Base-by-base conservation (phyloP, 1,284 basidiomycete species). In the Rhodotorula sp. region DNA sequence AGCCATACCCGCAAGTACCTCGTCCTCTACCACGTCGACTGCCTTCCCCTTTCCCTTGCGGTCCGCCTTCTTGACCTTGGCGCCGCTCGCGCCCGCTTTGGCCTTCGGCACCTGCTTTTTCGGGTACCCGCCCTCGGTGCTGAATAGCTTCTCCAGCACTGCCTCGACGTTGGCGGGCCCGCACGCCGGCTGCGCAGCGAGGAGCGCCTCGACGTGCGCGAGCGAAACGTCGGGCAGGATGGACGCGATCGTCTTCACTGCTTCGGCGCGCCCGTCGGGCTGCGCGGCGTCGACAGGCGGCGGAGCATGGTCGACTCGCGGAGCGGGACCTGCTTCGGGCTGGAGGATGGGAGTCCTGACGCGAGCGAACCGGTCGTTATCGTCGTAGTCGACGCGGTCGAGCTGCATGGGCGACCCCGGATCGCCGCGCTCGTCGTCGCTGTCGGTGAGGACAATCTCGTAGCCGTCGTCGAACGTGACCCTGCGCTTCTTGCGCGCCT, bases 221-320 rank as follows among this genome's bases (percentile, higher is more conserved):
- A 66, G 70, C 14, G 44, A 42, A 34, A 76, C 65, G 66, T 74
- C 74, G 52, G 74, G 74, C n/a, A 76, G 60, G 66, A 76, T 70
- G 49, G 63, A 19, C 57, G 58, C n/a, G 34, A 76, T 42, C 0
- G 72, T 63, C 7, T 48, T 21, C 57, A 70, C 41, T 4, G 50
- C 46, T 1, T 44, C 44, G 27, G 66, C 63, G 27, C 67, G 41
- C 13, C 34, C 48, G 25, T 54, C 27, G 25, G 19, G n/a, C 19
- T n/a, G 7, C 34, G 34, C n/a, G 61, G 19, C 8, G 13, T 17
- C 8, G 34, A 10, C 42, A 45, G n/a, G 23, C 42, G n/a, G 45
- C 25, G 21, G 45, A n/a, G 55, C 55, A 8, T 19, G 34, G 41
- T 41, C 21, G 27, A 27, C 54, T 34, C 34, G 34, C 34, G 34